Conservation (phyloP, 768 basidiomycete genomes). For the Phanerochaete sordida region DNA sequence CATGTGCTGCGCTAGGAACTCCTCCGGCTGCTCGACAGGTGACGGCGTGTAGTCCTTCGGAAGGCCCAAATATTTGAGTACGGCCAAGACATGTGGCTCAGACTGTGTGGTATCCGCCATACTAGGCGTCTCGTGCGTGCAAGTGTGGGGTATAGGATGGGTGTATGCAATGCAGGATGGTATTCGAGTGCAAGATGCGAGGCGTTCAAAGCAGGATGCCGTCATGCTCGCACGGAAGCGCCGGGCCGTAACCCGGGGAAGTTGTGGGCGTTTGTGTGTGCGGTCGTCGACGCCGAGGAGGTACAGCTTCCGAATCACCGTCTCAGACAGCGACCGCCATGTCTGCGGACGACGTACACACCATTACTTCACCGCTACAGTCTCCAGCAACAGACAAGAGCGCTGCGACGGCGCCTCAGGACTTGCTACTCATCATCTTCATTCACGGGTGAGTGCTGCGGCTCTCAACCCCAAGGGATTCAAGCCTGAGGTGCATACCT, state of each 20-base stretch:
- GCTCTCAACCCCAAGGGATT: too few relatives aligned
- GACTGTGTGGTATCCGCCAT: background rate
- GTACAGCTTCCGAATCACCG: background rate
- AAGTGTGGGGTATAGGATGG: background rate
- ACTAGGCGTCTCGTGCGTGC: background rate
- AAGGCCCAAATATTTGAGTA: slow-evolving; percentile 55
- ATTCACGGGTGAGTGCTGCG: slow-evolving; percentile 61
- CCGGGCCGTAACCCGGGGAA: background rate
- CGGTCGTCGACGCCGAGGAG: background rate
- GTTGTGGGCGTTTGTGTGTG: background rate
- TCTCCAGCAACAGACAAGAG: background rate
- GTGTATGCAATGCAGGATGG: background rate
- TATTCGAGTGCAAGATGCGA: background rate
- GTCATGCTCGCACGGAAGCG: background rate
- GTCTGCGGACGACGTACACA: background rate
- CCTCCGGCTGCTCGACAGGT: slow-evolving; percentile 53
- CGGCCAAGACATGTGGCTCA: background rate
- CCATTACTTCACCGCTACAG: background rate
- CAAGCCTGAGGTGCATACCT: background rate
- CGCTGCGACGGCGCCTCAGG: slow-evolving; percentile 19
- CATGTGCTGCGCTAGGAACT: slow-evolving; percentile 61
- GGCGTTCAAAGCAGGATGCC: background rate
- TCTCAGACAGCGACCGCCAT: background rate
- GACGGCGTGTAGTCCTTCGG: slow-evolving; percentile 56
- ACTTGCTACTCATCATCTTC: slow-evolving; percentile 67